Evolutionary conservation across 2,329 filamentous ascomycete species (phyloP).

Genomic region (Fusarium cyanostomum): DNA sequence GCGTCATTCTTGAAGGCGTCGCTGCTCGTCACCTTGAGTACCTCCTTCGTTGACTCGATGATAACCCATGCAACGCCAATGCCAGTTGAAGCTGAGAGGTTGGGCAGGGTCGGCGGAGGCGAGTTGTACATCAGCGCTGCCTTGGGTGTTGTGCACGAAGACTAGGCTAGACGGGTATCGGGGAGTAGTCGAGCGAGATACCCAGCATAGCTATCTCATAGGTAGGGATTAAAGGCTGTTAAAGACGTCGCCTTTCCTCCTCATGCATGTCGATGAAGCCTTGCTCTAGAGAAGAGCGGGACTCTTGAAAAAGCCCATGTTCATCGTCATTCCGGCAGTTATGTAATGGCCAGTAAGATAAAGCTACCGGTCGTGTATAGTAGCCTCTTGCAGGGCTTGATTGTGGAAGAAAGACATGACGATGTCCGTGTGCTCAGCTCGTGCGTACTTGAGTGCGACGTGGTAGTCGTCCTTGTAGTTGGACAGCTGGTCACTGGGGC

Average conservation of each 20-base stretch:
- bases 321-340: constrained; percentile 22
- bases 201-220: constrained; percentile 21
- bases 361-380: constrained; percentile 23
- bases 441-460: constrained; percentile 24
- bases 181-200: constrained; percentile 25
- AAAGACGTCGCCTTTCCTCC: constrained; percentile 4
- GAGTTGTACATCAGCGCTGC: constrained; percentile 13
- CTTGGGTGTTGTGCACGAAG: constrained; percentile 27
- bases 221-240: constrained; percentile 16
- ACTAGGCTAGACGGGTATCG: constrained; percentile 16
- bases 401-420: constrained; percentile 24
- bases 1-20: constrained; percentile 15
- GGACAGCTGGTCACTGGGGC: too few relatives aligned
- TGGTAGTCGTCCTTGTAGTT: constrained; percentile 31
- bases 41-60: constrained; percentile 25
- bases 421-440: constrained; percentile 13
- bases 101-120: constrained; percentile 12
- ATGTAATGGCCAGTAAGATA: constrained; percentile 25
- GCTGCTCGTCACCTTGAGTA: constrained; percentile 15
- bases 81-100: constrained; percentile 19
- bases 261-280: constrained; percentile 7
- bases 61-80: constrained; percentile 20
- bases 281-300: constrained; percentile 7
- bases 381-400: constrained; percentile 21
- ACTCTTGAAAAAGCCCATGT: constrained; percentile 33